Evolutionary conservation across 805 yeast genomes (phyloP).

Genomic region (Suhomyces emberorum): DNA sequence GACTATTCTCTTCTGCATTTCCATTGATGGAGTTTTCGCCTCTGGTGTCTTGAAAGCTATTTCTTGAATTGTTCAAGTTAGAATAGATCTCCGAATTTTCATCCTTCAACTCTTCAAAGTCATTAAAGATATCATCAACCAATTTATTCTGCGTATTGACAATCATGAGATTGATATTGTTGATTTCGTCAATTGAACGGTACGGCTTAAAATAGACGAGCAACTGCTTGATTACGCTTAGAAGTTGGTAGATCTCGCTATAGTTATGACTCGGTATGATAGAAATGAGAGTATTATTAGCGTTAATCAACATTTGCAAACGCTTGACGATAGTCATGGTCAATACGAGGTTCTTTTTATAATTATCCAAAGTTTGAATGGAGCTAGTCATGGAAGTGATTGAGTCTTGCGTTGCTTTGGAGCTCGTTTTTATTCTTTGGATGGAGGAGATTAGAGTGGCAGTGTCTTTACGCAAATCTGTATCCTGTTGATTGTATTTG

Average conservation of each 20-base stretch:
- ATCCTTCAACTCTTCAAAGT: slow-evolving; percentile 49
- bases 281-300: slow-evolving; percentile 58
- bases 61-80: background rate
- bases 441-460: slow-evolving; percentile 42
- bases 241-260: slow-evolving; percentile 53
- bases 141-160: slow-evolving; percentile 57
- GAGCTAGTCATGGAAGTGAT: slow-evolving; percentile 71
- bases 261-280: slow-evolving; percentile 48
- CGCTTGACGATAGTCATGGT: slow-evolving; percentile 86
- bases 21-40: background rate
- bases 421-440: slow-evolving; percentile 44
- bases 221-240: slow-evolving; percentile 72
- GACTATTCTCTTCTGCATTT: no score
- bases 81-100: slow-evolving; percentile 4
- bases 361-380: slow-evolving; percentile 73
- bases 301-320: slow-evolving; percentile 78
- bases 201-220: slow-evolving; percentile 72
- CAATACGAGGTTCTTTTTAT: slow-evolving; percentile 77
- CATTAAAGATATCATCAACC: slow-evolving; percentile 67
- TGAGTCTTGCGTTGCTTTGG: slow-evolving; percentile 54
- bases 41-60: background rate
- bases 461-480: slow-evolving; percentile 32
- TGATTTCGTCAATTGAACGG: slow-evolving; percentile 79
- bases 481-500: slow-evolving; percentile 33
- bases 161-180: slow-evolving; percentile 58